Conservation (phyloP, 1,284 basidiomycete species). For the Sphagnurus paluster region DNA sequence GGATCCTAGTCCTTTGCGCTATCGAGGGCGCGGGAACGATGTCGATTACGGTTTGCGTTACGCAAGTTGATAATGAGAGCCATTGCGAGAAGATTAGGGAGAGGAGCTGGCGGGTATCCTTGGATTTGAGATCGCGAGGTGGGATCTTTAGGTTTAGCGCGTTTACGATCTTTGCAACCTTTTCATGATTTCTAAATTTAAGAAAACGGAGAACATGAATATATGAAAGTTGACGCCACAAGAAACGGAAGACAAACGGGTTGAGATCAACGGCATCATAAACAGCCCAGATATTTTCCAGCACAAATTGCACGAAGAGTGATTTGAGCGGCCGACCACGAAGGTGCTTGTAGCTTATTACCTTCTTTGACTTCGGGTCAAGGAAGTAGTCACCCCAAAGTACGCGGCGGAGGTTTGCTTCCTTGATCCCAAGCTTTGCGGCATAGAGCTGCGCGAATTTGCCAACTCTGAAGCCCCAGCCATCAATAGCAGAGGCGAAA, state of each 20-base stretch:
- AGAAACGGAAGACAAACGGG: conserved; percentile 65
- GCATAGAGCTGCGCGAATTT: conserved; percentile 95
- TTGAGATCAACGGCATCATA: conserved; percentile 88
- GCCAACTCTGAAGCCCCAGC: conserved; percentile 96
- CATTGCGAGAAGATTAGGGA: conserved; percentile 93
- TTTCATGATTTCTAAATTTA: conserved; percentile 86
- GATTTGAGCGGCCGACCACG: conserved; percentile 88
- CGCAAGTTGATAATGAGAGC: conserved; percentile 91
- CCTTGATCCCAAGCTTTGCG: conserved; percentile 89
- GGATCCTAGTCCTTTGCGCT: conserved; percentile 85
- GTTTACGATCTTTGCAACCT: conserved; percentile 86
- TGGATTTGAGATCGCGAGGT: conserved; percentile 89
- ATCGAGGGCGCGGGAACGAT: conserved; percentile 84
- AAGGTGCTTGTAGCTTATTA: conserved; percentile 90
- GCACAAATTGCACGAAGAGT: conserved; percentile 96
- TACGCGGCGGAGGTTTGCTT: conserved; percentile 82
- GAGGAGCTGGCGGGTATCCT: conserved; percentile 85
- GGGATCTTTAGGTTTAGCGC: conserved; percentile 84
- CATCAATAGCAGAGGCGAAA: conserved; percentile 95
- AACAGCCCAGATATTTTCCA: conserved; percentile 97
- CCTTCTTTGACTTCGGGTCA: conserved; percentile 94
- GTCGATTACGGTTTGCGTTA: conserved; percentile 92
- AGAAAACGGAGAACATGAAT: conserved; percentile 36
- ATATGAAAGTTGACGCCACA: conserved; percentile 62
- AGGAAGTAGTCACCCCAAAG: conserved; percentile 99